Evolutionary conservation across 306 rosid species (phyloP).

Genomic region (Crotalaria pallida): DNA sequence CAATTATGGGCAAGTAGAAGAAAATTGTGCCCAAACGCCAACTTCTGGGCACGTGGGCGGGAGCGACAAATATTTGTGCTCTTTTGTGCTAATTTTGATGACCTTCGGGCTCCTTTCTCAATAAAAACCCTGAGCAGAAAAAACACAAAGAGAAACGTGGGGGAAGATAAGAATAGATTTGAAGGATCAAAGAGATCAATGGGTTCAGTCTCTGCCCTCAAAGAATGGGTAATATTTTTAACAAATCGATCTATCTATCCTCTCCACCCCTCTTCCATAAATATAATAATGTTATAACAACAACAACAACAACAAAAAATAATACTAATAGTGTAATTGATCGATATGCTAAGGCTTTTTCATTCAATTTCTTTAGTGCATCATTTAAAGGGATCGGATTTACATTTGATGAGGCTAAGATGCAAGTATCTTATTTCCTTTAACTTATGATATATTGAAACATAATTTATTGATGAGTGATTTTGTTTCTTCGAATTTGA

Average conservation of each 20-base stretch:
- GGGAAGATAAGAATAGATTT: too few relatives aligned
- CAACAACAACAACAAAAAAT: too few relatives aligned
- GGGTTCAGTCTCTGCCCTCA: conserved; percentile 64
- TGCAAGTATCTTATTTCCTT: conserved; percentile 49
- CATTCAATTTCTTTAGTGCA: conserved; percentile 56
- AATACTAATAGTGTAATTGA: conserved; percentile 16
- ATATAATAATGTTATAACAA: too few relatives aligned
- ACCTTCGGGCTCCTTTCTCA: too few relatives aligned
- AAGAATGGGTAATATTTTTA: conserved; percentile 58
- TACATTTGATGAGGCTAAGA: conserved; percentile 87
- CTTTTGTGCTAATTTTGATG: too few relatives aligned
- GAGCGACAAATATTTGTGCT: too few relatives aligned
- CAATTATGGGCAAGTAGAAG: too few relatives aligned
- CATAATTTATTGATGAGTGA: neutral
- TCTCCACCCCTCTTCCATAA: too few relatives aligned
- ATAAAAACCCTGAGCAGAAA: too few relatives aligned
- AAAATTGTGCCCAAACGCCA: too few relatives aligned
- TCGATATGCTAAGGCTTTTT: conserved; percentile 22
- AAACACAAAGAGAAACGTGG: too few relatives aligned
- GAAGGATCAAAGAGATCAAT: conserved; percentile 56
- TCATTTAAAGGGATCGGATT: conserved; percentile 68
- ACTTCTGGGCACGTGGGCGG: too few relatives aligned
- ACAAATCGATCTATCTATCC: neutral
- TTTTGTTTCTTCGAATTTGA: conserved; percentile 16
- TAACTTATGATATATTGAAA: neutral